Conservation (phyloP, 2,329 filamentous ascomycete species). For the Aspergillus sclerotialis region DNA sequence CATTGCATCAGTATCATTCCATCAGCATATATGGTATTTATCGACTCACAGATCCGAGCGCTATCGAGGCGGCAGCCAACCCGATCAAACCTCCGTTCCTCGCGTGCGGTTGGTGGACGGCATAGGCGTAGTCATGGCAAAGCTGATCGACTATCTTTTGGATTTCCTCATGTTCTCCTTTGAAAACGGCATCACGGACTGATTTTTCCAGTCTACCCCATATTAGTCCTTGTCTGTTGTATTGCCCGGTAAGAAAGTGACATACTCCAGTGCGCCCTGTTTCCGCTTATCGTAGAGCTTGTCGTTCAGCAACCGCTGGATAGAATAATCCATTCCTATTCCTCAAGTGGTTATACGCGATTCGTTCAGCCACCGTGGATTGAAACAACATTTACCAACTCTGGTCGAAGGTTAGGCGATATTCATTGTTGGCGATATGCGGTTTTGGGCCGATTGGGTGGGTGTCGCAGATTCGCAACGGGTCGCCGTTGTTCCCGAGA, state of each 20-base stretch:
- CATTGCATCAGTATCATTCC: constrained; percentile 6
- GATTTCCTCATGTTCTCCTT: constrained; percentile 72
- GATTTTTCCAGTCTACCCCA: constrained; percentile 70
- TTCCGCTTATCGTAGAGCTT: constrained; percentile 99
- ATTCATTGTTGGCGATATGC: constrained; percentile 17
- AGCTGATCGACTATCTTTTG: constrained; percentile 88
- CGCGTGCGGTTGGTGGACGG: constrained; percentile 92
- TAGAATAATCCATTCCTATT: constrained; percentile 80
- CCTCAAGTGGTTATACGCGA: constrained; percentile 11
- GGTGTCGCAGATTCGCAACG: constrained; percentile 4
- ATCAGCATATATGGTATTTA: background rate
- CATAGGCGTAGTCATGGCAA: constrained; percentile 95
- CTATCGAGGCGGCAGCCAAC: constrained; percentile 89
- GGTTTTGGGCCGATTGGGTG: constrained; percentile 9
- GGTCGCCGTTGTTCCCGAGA: constrained; percentile 7
- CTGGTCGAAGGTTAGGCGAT: constrained; percentile 13
- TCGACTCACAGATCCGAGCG: constrained; percentile 72
- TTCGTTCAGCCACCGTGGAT: background rate
- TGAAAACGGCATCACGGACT: constrained; percentile 74
- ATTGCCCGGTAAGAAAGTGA: constrained; percentile 1
- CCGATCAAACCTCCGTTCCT: constrained; percentile 95
- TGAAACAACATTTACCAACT: constrained; percentile 17
- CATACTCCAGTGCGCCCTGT: constrained; percentile 89
- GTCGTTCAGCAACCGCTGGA: constrained; percentile 88
- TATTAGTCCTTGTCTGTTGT: background rate